Evolutionary conservation across 2,329 filamentous ascomycete genomes (phyloP).

Genomic region (Tolypocladium tundrense): DNA sequence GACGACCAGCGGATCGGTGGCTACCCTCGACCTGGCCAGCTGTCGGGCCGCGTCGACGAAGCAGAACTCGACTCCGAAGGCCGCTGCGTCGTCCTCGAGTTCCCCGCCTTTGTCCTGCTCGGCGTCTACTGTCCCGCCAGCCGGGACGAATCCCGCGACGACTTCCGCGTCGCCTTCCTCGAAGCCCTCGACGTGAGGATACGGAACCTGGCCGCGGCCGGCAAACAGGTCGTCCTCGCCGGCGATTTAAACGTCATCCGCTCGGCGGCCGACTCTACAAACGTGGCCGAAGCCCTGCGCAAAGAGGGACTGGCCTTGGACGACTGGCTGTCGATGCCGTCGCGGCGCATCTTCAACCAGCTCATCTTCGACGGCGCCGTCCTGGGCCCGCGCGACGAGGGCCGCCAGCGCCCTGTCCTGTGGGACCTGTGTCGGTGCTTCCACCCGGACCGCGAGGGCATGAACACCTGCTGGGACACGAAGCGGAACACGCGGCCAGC

Average conservation of each 20-base stretch:
- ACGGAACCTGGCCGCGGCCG: constrained; percentile 68
- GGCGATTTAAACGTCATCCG: constrained; percentile 80
- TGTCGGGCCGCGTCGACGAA: constrained; percentile 56
- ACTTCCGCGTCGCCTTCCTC: constrained; percentile 74
- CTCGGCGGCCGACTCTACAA: constrained; percentile 65
- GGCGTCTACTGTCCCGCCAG: constrained; percentile 89
- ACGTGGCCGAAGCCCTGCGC: constrained; percentile 57
- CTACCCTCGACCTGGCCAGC: constrained; percentile 63
- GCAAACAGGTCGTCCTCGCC: constrained; percentile 75
- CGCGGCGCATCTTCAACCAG: constrained; percentile 74
- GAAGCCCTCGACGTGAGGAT: constrained; percentile 72
- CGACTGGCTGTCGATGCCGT: constrained; percentile 62
- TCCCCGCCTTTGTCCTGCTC: constrained; percentile 86
- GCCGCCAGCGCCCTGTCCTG: constrained; percentile 59
- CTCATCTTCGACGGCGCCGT: constrained; percentile 67
- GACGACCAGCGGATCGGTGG: constrained; percentile 72
- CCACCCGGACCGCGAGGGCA: constrained; percentile 68
- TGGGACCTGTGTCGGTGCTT: constrained; percentile 79
- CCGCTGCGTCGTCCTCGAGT: constrained; percentile 82
- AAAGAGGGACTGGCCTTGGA: constrained; percentile 59
- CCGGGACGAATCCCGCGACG: constrained; percentile 71
- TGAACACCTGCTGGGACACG: constrained; percentile 98
- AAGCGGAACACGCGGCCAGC: constrained; percentile 91
- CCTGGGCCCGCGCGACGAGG: constrained; percentile 54
- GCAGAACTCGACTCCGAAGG: constrained; percentile 78